Base-by-base conservation (phyloP, 139 green algal genomes). In the Trebouxia sp. region DNA sequence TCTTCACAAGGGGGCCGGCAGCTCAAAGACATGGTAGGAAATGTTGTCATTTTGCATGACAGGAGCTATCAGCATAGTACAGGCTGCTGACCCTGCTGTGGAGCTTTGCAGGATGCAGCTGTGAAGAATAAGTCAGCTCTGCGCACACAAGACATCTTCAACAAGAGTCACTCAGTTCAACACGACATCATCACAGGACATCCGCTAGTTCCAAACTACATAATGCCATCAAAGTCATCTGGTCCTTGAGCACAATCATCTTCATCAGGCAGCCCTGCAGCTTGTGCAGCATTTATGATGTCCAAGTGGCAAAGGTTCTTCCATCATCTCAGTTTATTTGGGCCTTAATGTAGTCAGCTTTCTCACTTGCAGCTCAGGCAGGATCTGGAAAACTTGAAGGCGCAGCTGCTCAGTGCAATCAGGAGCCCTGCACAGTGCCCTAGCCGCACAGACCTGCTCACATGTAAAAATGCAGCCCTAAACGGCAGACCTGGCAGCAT, bases 131-230 rank as follows among this genome's bases (percentile, higher is more conserved):
- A 79, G 30, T 45, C 74, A n/a, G 74, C 42, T 6, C 43, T 79
- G 74, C 42, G 74, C 15, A 79, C 74, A 42, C 65, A 43, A 47
- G 35, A 42, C 47, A 66, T 79, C 32, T 79, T 65, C 20, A 28
- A 37, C 42, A 62, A 43, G 32, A n/a, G 66, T 5, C 74, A 79
- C 47, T 79, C 47, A 47, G 74, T 79, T 14, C 42, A 43, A 26
- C 74, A 79, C 43, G 47, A 79, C 47, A 79, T 79, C n/a, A 79
- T 79, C 30, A 79, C 74, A 24, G n/a, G 47, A 30, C 47, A 65
- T 5, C 74, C 74, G 28, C 74, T 79, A 20, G 32, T 55, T 14
- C 32, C 74, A 65, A 79, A 79, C 28, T 79, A 66, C 32, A 65
- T 42, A 14, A 65, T 79, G n/a, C 74, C 74, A 37, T 39, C 74